Evolutionary conservation across 768 basidiomycete species (phyloP).

Genomic region (Mycena filopes): DNA sequence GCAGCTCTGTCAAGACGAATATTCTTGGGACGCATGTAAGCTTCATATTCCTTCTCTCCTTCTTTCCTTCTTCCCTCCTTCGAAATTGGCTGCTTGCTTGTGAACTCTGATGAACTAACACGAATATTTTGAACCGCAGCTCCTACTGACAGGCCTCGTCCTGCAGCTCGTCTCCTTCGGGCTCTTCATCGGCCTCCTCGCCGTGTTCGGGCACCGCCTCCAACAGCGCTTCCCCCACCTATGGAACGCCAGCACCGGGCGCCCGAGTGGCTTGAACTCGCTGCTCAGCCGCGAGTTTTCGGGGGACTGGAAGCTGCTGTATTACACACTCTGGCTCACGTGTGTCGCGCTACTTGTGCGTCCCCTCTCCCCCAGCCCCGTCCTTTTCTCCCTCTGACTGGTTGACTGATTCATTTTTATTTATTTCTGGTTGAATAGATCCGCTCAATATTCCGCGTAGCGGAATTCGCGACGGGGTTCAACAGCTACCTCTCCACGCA

Average conservation of each 20-base stretch:
- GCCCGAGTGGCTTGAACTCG: too few species aligned
- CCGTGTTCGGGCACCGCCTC: background rate
- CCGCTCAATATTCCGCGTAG: too few species aligned
- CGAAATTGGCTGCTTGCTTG: too few species aligned
- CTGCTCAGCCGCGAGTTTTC: background rate
- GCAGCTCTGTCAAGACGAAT: background rate
- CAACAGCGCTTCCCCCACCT: background rate
- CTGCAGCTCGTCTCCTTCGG: slow-evolving; percentile 8
- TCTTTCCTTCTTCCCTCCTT: too few species aligned
- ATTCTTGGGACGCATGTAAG: slow-evolving; percentile 7
- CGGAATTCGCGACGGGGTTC: too few species aligned
- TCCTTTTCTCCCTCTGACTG: too few species aligned
- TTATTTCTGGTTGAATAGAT: too few species aligned
- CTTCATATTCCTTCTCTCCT: background rate
- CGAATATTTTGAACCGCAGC: too few species aligned
- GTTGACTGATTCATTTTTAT: too few species aligned
- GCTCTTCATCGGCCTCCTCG: background rate
- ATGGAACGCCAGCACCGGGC: background rate
- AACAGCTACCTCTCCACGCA: background rate
- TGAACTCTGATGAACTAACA: too few species aligned
- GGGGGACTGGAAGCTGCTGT: background rate
- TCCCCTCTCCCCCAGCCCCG: background rate
- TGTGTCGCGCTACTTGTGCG: background rate
- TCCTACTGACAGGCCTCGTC: background rate
- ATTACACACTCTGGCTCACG: background rate